phyloP scores from a whole-genome alignment of 2,329 filamentous ascomycete species.

The Aspergillus flavus region DNA sequence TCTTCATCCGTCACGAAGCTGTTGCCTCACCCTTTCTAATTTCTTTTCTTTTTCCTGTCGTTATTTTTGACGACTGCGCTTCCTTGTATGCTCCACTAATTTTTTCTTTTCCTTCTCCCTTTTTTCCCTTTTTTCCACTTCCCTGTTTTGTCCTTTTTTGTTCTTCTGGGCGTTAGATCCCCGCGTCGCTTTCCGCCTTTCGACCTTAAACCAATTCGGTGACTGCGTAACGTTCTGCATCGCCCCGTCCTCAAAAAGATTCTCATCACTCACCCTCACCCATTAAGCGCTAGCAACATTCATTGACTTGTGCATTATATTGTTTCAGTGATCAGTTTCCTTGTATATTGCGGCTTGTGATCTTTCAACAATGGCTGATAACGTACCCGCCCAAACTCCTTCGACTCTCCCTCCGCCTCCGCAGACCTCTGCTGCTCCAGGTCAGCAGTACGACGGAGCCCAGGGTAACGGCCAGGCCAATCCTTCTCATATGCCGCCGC shows the following conservation, averaged over 20 bases:
- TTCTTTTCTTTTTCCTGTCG: slow-evolving; percentile 14
- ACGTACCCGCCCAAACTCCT: slow-evolving; percentile 63
- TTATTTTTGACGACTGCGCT: slow-evolving; percentile 15
- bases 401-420: slow-evolving; percentile 71
- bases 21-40: slow-evolving; percentile 15
- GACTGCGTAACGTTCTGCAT: slow-evolving; percentile 31
- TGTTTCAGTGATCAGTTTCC: slow-evolving; percentile 23
- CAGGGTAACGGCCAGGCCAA: slow-evolving; percentile 70
- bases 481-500: slow-evolving; percentile 81
- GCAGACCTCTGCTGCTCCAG: slow-evolving; percentile 70
- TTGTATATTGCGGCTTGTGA: slow-evolving; percentile 24
- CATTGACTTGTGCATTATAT: slow-evolving; percentile 26
- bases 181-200: slow-evolving; percentile 30
- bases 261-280: slow-evolving; percentile 18
- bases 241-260: slow-evolving; percentile 24
- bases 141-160: slow-evolving; percentile 14
- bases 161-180: slow-evolving; percentile 22
- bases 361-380: slow-evolving; percentile 72
- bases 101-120: slow-evolving; percentile 19
- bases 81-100: slow-evolving; percentile 23
- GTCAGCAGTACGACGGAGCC: slow-evolving; percentile 69
- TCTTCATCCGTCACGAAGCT: slow-evolving; percentile 23
- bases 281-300: slow-evolving; percentile 18
- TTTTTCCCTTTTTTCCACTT: slow-evolving; percentile 19
- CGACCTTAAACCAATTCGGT: slow-evolving; percentile 23